Percentiles rank a stretch among this genome's conserved stretches.
These are phyloP conservation scores for Cercophora samala DNA, from an alignment of 495 filamentous ascomycete genomes.

Conservation along the genomic window DNA sequence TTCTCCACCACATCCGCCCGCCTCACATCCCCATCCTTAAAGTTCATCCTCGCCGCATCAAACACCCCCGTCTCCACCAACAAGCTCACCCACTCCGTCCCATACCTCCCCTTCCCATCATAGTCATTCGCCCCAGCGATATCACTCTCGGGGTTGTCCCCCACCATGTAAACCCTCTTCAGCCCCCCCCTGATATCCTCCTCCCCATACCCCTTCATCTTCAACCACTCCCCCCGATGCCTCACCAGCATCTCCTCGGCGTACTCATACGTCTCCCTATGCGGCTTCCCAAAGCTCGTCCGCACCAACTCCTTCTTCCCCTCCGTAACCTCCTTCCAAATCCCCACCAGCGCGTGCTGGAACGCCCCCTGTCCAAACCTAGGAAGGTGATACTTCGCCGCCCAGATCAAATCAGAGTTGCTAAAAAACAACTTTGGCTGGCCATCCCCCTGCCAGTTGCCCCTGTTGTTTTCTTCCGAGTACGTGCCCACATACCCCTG, in stretches of 20 bases:
- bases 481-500: slow-evolving; percentile 73
- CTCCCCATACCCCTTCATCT: slow-evolving; percentile 50
- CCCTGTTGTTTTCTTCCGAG: slow-evolving; percentile 59
- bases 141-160: slow-evolving; percentile 92
- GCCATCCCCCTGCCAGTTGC: slow-evolving; percentile 69
- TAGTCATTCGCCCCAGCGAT: slow-evolving; percentile 86
- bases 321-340: slow-evolving; percentile 72
- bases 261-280: slow-evolving; percentile 70
- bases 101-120: slow-evolving; percentile 47
- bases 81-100: slow-evolving; percentile 73
- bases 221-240: slow-evolving; percentile 48
- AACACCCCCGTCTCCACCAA: slow-evolving; percentile 87
- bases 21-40: slow-evolving; percentile 41
- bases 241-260: slow-evolving; percentile 68
- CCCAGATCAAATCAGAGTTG: slow-evolving; percentile 90
- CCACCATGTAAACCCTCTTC: slow-evolving; percentile 87
- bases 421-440: slow-evolving; percentile 79
- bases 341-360: slow-evolving; percentile 71
- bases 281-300: slow-evolving; percentile 81
- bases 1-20: slow-evolving; percentile 51
- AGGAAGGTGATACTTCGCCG: slow-evolving; percentile 75
- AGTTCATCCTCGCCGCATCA: slow-evolving; percentile 39
- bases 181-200: slow-evolving; percentile 43
- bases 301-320: slow-evolving; percentile 56
- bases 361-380: slow-evolving; percentile 93